Evolutionary conservation across 192 early-diverging fungal genomes (phyloP), one percentile per base, ranked within the genome.

Genomic region (Phycomyces nitens): DNA sequence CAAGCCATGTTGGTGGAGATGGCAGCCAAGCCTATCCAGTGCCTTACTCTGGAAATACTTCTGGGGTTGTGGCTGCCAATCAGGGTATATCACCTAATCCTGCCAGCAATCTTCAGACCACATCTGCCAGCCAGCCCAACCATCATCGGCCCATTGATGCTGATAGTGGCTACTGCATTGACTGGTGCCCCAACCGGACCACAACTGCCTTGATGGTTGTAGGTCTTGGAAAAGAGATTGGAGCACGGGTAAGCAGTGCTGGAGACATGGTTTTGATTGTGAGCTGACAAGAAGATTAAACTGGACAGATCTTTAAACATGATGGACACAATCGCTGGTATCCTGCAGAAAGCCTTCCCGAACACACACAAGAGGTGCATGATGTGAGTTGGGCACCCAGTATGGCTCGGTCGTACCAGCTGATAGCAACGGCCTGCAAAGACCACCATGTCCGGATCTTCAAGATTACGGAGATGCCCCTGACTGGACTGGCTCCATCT

Each of bases 181-280:
- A 88, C 12, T 98, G 95, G 95, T 94, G 90, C 74, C 88, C 90
- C 22, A 89, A 92, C 21, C 84, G 90, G 38, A 89, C 86, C 58
- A 72, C 83, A 0, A 77, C 88, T 6, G 82, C 84, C 16, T 88
- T 89, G 86, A 87, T 98, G 73, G 93, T 83, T 3, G 86, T 98
- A 15, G 92, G 92, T 3, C 85, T 92, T 64, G 92, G 93, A 27
- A 89, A 86, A 56, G 89, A 92, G 27, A 89, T 87, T 73, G 68
- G 74, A 9, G 91, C 90, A 26, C 86, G 82, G 75, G 84, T 89
- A 49, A 72, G 62, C n/a, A n/a, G n/a, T n/a, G n/a, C n/a, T n/a
- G n/a, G n/a, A n/a, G n/a, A n/a, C n/a, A n/a, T n/a, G n/a, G n/a
- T n/a, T 50, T 43, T 8, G 51, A 47, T 1, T 23, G 29, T 27